Percentiles rank a stretch among this genome's conserved stretches.
phyloP scores from a whole-genome alignment of 345 rosid genomes.

The Populus deltoides region DNA sequence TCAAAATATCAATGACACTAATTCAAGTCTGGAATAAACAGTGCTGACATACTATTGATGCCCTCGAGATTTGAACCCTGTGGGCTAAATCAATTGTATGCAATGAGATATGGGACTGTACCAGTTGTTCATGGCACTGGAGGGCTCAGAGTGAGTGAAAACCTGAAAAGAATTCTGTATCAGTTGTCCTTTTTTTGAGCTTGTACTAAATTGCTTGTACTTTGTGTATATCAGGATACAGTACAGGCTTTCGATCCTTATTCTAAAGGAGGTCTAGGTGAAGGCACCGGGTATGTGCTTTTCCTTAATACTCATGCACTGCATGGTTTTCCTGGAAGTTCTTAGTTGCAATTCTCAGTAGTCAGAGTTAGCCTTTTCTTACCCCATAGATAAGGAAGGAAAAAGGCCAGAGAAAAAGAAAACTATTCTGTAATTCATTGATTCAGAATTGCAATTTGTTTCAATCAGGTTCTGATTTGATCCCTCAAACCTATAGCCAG shows the following conservation, averaged over 20 bases:
- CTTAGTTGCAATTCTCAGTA: not conserved
- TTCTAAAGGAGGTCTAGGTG: conserved; percentile 58
- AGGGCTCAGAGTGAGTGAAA: conserved; percentile 78
- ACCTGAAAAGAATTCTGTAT: not conserved
- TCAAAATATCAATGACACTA: not conserved
- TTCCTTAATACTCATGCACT: conserved; percentile 4
- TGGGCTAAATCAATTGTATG: conserved; percentile 89
- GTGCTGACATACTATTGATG: conserved; percentile 94
- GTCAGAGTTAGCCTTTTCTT: not conserved
- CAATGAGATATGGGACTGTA: conserved; percentile 94
- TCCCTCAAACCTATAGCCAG: not conserved
- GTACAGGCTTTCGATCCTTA: conserved; percentile 79
- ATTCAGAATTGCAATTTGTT: not conserved
- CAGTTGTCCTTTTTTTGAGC: not conserved
- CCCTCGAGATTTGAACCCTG: conserved; percentile 98
- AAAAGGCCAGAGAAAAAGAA: not conserved
- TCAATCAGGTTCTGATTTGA: not conserved
- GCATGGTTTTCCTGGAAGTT: not conserved
- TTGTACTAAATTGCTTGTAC: conserved; percentile 5
- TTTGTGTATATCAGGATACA: conserved; percentile 57
- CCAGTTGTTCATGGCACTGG: conserved; percentile 95
- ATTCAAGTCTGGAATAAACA: conserved; percentile 36
- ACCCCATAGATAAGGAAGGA: not conserved
- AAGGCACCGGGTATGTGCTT: conserved; percentile 79
- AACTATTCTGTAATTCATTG: not conserved